Evolutionary conservation across 345 rosid genomes (phyloP), one percentile per base, ranked within the genome.

Genomic region (Salix viminalis): DNA sequence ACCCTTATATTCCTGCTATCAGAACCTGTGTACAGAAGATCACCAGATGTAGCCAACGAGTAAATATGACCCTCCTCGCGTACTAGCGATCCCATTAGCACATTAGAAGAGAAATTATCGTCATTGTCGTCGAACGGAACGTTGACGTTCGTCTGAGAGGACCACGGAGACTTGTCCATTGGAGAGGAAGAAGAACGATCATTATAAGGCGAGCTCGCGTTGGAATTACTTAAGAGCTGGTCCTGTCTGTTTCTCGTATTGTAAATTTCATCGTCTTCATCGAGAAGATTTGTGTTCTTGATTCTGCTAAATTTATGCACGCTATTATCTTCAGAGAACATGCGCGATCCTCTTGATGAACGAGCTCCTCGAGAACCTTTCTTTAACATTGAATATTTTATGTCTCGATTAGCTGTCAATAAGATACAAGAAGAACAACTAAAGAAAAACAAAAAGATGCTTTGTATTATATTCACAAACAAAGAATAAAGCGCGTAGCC

Each of bases 1-100:
- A 95, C 98, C 67, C 99, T 78, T 4, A 95, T 89, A 84, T 92
- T 95, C 78, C 93, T 93, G 83, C 94, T 88, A 72, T 91, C 97
- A 0, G 99, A 95, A 6, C 99, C 99, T 0, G 99, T 91, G 77
- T 93, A 95, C 8, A 93, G 61, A 12, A 95, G 62, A 52, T 93
- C 94, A 0, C 94, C 91, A 0, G 87, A 82, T 0, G 97, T 88
- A 0, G 98, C 96, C 70, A 95, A 69, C 0, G 99, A 93, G 79
- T 93, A 93, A 37, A 95, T 91, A 70, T 95, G 97, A 5, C 99
- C 98, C 74, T 91, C 94, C 81, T 95, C 96, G 0, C 98, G 93
- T 10, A 95, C 88, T 19, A 95, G 81, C 0, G 98, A 93, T 0
- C 98, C 97, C 82, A 93, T 72, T 18, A 95, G 90, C 26, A 86